A percentile compares a stretch with the other conserved stretches of the same genome.
phyloP scores from a whole-genome alignment of 306 rosid genomes.

The Rubus idaeus region DNA sequence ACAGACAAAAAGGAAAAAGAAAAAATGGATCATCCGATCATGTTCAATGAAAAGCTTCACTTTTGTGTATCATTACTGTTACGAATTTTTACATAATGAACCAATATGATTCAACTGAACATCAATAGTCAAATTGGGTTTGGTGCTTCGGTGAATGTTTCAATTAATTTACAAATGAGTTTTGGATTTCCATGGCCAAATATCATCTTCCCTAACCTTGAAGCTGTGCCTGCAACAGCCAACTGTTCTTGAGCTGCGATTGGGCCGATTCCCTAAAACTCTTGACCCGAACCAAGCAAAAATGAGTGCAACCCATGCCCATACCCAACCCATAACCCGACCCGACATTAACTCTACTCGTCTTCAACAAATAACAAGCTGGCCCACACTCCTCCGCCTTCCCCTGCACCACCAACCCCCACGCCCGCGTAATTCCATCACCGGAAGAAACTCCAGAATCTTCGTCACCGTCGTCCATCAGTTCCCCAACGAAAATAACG shows the following conservation, averaged over 20 bases:
- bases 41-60: not conserved
- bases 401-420: conserved; percentile 81
- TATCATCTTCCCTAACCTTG: not conserved
- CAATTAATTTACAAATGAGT: not conserved
- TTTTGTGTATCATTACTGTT: not conserved
- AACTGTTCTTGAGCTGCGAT: conserved; percentile 70
- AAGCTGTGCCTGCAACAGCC: conserved; percentile 47
- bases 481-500: conserved; percentile 66
- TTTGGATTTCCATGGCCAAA: not conserved
- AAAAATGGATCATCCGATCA: not conserved
- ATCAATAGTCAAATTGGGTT: not conserved
- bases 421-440: conserved; percentile 41
- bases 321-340: conserved; percentile 26
- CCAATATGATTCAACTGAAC: not conserved
- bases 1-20: not conserved
- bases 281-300: conserved; percentile 53
- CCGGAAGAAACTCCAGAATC: not conserved
- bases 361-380: conserved; percentile 61
- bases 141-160: not conserved
- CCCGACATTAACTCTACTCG: conserved; percentile 38
- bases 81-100: not conserved
- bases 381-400: conserved; percentile 55
- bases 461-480: conserved; percentile 23
- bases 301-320: conserved; percentile 56
- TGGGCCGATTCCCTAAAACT: conserved; percentile 46